A percentile compares a stretch with the other conserved stretches of the same genome.
These are phyloP conservation scores for Cladosporium halotolerans DNA, from an alignment of 2,329 filamentous ascomycete genomes.

Conservation along the genomic window DNA sequence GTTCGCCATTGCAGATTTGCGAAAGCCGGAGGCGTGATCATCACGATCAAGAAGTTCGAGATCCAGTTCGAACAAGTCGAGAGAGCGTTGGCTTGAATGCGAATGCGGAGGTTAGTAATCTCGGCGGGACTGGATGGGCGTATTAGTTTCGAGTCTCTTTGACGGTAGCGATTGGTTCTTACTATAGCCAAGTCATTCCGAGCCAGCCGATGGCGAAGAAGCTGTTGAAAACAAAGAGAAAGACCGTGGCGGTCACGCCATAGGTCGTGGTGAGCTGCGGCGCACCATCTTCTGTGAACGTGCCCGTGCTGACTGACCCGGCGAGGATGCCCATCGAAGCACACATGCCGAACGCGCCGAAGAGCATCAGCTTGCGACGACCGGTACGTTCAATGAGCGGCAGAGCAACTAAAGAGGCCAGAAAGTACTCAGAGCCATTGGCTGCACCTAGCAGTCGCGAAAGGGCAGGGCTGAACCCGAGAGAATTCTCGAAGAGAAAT, in stretches of 20 bases:
- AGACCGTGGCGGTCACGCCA: constrained; percentile 21
- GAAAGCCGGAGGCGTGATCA: constrained; percentile 12
- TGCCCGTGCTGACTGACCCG: constrained; percentile 11
- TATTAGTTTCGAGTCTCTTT: neutral
- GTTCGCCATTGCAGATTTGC: constrained; percentile 9
- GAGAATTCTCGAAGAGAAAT: constrained; percentile 14
- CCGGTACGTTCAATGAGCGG: constrained; percentile 41
- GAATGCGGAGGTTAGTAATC: constrained; percentile 29
- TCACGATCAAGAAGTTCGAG: constrained; percentile 11
- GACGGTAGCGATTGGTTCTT: neutral
- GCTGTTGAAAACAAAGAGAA: constrained; percentile 25
- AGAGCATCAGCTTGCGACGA: constrained; percentile 62
- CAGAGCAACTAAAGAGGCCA: constrained; percentile 30
- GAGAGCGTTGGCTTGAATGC: constrained; percentile 17
- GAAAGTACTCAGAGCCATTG: constrained; percentile 22
- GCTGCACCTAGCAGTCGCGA: constrained; percentile 20
- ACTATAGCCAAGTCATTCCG: constrained; percentile 17
- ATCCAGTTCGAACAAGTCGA: constrained; percentile 1
- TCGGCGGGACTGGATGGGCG: constrained; percentile 18
- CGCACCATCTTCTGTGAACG: constrained; percentile 17
- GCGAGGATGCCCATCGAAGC: constrained; percentile 19
- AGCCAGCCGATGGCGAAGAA: constrained; percentile 24
- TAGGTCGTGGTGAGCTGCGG: constrained; percentile 1
- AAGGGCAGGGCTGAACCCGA: constrained; percentile 16
- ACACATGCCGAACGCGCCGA: constrained; percentile 45